Base-by-base conservation (phyloP, 148 eudicot genomes). In the Fagopyrum homotropicum region DNA sequence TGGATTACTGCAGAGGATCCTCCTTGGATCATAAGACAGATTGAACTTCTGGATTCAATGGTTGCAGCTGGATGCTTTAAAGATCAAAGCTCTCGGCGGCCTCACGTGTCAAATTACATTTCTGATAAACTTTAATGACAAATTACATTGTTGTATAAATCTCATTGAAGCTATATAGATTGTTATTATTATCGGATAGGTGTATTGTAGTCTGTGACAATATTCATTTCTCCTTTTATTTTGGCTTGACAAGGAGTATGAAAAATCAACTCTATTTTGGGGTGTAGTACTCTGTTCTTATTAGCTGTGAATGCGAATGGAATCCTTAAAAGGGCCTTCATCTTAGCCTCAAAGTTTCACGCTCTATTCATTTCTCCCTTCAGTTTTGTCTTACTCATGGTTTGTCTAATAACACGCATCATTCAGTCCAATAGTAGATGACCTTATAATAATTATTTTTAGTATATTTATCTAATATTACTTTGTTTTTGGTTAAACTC, bases 1-100 rank as follows among this genome's bases (percentile, higher is more conserved):
- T 93, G 98, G 96, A 77, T 93, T 68, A 63, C 0, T 16, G 26
- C 2, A 44, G 1, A 49, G 4, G 95, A 88, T 86, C 95, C 95
- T 71, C 84, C 89, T 12, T 90, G 91, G 97, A 73, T 92, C 75
- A 81, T 59, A 56, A 80, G 75, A 51, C 95, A 92, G 79, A 82
- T 92, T 16, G 79, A 85, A 55, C 69, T 79, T 78, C 80, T 80
- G 2, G 93, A 88, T 71, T 80, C 88, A 26, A 81, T 78, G 72
- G 61, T 72, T 71, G 73, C 75, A 12, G 79, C 57, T 40, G 35
- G 77, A 63, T 72, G 74, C 54, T 26, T 72, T 19, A 6, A 69
- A 14, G 60, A 63, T n/a, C 40, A 6, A 7, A 12, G 44, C 12
- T 50, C 59, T 56, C 8, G 8, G 26, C 45, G 0, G 22, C 60